Evolutionary conservation across 345 rosid species (phyloP).

Genomic region (Hibiscus mutabilis): DNA sequence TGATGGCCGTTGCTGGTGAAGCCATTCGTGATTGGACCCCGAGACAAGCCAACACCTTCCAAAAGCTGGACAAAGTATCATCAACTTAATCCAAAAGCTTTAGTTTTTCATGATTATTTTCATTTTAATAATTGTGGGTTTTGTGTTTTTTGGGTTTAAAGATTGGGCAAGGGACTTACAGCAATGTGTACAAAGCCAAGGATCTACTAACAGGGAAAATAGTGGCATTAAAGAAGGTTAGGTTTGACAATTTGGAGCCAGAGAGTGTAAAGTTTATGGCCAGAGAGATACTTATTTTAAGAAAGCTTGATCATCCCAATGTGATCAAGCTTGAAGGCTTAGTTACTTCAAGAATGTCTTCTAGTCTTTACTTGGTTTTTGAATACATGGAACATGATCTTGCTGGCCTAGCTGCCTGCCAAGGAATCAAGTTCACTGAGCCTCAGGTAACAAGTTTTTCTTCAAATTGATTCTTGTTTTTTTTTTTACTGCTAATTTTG

Average conservation of each 20-base stretch:
- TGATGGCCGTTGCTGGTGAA: conserved; percentile 67
- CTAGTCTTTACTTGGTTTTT: conserved; percentile 78
- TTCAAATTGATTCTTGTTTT: not conserved
- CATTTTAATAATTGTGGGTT: not conserved
- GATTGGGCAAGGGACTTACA: conserved; percentile 96
- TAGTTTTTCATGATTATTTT: not conserved
- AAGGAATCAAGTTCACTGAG: conserved; percentile 68
- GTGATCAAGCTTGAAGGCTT: conserved; percentile 83
- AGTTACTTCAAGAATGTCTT: conserved; percentile 83
- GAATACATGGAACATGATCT: conserved; percentile 98
- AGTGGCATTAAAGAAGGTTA: conserved; percentile 89
- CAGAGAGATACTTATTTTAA: conserved; percentile 78
- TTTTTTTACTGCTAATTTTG: not conserved
- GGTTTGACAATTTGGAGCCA: conserved; percentile 84
- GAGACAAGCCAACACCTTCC: conserved; percentile 65
- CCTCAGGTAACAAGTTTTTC: conserved; percentile 51
- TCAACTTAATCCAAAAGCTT: not conserved
- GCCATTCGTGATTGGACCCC: conserved; percentile 71
- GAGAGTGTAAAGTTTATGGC: conserved; percentile 97
- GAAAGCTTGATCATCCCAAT: conserved; percentile 73
- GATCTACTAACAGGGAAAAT: conserved; percentile 77
- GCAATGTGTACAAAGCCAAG: conserved; percentile 88
- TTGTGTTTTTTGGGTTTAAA: conserved; percentile 17
- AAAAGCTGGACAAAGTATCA: conserved; percentile 74
- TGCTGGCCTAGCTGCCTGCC: conserved; percentile 69